Base-by-base conservation (phyloP, 306 rosid species). In the Rosa persica region DNA sequence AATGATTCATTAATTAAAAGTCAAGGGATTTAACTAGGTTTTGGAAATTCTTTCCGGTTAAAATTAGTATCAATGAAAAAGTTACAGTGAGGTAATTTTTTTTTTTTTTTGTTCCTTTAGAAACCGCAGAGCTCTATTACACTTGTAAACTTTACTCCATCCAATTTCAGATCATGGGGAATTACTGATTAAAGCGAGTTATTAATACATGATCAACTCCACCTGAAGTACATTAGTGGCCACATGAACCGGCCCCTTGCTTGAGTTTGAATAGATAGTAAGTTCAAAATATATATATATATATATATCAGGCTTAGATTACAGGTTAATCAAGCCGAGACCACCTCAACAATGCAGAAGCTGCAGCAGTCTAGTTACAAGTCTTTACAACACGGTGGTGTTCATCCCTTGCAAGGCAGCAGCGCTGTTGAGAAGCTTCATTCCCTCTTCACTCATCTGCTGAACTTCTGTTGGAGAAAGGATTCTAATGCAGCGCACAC, bases 361-460 rank as follows among this genome's bases (percentile, higher is more conserved):
- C 61, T 30, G n/a, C 60, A 48, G 5, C 61, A 49, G 6, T 62
- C 75, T 72, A 17, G 64, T 49, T 23, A 15, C 40, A 57, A 39
- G 15, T 51, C 38, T 62, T 58, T 79, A 82, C 40, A 87, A 47
- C 6, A 69, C 46, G 71, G 87, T 83, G 78, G 82, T 82, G 57
- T 79, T 87, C 61, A 90, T 86, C 60, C 96, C 96, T 80, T 92
- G 97, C 87, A 92, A 82, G 22, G 97, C 93, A 80, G 90, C 93
- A 83, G 92, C 97, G 78, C 93, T 90, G 72, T 94, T 87, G 22
- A 94, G 91, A 80, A 94, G 94, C 85, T 94, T 88, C 98, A 92
- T 94, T 61, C 98, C 98, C 74, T 94, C 98, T 82, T 94, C 97
- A 36, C 97, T 94, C 98, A 94, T 92, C 89, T 92, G 90, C 83